Percentiles rank a stretch among this genome's conserved stretches.
Evolutionary conservation across 2,329 filamentous ascomycete genomes (phyloP).

Genomic region (Herpotrichia juniperi): DNA sequence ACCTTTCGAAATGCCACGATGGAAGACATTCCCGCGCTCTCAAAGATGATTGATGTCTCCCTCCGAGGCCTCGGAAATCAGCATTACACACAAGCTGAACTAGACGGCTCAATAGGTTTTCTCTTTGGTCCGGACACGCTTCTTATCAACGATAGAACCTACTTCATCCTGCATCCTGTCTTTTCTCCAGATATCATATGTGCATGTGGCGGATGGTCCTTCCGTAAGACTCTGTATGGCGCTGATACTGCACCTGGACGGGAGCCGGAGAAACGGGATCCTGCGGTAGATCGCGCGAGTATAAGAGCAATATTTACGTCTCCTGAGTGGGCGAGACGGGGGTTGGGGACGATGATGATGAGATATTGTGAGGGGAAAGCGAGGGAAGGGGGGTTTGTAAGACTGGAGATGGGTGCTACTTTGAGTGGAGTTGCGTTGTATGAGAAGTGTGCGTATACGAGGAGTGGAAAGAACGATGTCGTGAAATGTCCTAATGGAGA

Average conservation of each 20-base stretch:
- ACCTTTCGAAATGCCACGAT: constrained; percentile 33
- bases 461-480: constrained; percentile 40
- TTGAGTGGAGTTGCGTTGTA: constrained; percentile 41
- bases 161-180: constrained; percentile 40
- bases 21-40: constrained; percentile 37
- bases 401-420: constrained; percentile 45
- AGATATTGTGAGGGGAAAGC: constrained; percentile 40
- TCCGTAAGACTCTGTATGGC: constrained; percentile 42
- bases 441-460: constrained; percentile 41
- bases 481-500: constrained; percentile 43
- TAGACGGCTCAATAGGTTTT: constrained; percentile 44
- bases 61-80: constrained; percentile 32
- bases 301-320: constrained; percentile 45
- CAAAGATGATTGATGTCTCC: constrained; percentile 35
- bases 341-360: constrained; percentile 47
- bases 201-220: constrained; percentile 46
- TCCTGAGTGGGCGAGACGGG: constrained; percentile 33
- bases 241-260: constrained; percentile 36
- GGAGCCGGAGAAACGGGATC: constrained; percentile 37
- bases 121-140: constrained; percentile 44
- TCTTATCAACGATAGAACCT: constrained; percentile 37
- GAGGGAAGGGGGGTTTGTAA: constrained; percentile 29
- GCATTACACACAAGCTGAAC: constrained; percentile 39
- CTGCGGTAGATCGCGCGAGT: constrained; percentile 33
- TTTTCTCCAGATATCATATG: constrained; percentile 26